Conservation (phyloP, 164 flowering plant genomes). For the Nymphaea colorata region DNA sequence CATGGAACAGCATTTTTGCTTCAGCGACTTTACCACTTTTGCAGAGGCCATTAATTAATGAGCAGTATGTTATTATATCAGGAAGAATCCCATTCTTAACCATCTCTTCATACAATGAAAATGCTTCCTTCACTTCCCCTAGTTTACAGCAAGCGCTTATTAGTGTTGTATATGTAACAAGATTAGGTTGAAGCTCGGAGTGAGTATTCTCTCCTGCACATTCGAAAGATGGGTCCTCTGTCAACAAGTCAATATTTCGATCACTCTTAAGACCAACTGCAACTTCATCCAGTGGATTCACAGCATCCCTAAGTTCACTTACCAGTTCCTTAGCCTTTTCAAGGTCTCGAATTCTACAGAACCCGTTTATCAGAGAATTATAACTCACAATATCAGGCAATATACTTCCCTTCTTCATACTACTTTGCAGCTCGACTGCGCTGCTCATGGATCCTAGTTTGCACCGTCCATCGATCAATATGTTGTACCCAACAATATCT, state of each 20-base stretch:
- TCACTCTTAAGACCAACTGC: background rate
- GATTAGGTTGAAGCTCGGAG: conserved; percentile 23
- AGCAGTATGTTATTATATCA: conserved; percentile 60
- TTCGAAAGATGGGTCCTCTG: conserved; percentile 1
- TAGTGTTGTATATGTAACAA: conserved; percentile 57
- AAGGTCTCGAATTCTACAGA: conserved; percentile 48
- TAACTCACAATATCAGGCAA: conserved; percentile 56
- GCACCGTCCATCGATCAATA: conserved; percentile 56
- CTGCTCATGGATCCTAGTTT: conserved; percentile 25
- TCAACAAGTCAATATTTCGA: background rate
- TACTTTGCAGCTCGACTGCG: conserved; percentile 32
- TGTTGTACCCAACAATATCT: conserved; percentile 50
- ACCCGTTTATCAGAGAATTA: conserved; percentile 63
- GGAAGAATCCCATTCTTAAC: conserved; percentile 47
- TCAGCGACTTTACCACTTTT: conserved; percentile 42
- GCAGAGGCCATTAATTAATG: conserved; percentile 58
- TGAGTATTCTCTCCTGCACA: conserved; percentile 1
- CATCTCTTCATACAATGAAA: conserved; percentile 54
- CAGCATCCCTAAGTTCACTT: conserved; percentile 25
- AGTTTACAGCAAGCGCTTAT: conserved; percentile 38
- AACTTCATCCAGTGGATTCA: background rate
- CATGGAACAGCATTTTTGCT: conserved; percentile 37
- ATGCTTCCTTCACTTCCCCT: conserved; percentile 44
- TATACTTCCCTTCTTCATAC: conserved; percentile 32
- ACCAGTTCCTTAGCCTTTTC: conserved; percentile 40